Conservation (phyloP, 768 basidiomycete genomes). For the Boletus rubescentipes region DNA sequence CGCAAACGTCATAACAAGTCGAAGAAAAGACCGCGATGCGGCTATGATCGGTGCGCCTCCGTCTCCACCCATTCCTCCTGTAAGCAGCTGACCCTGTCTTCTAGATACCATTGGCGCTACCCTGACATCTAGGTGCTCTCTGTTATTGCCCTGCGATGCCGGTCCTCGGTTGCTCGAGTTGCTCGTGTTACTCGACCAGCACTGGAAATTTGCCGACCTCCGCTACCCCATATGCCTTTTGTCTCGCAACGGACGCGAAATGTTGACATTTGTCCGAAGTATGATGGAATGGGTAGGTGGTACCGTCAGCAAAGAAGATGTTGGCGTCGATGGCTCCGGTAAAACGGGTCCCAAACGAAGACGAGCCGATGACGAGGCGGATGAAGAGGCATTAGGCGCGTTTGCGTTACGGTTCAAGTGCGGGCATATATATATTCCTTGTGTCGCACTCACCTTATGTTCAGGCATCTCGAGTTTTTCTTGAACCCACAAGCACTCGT, state of each 20-base stretch:
- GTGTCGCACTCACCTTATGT: conserved; percentile 1
- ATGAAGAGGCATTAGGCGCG: conserved; percentile 83
- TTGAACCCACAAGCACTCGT: conserved; percentile 76
- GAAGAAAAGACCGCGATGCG: conserved; percentile 87
- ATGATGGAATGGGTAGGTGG: conserved; percentile 99
- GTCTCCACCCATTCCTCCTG: not conserved
- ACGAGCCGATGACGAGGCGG: conserved; percentile 65
- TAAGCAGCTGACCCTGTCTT: not conserved
- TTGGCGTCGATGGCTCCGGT: conserved; percentile 70
- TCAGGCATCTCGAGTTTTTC: conserved; percentile 91
- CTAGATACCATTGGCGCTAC: conserved; percentile 88
- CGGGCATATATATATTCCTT: conserved; percentile 22
- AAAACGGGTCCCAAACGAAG: conserved; percentile 52
- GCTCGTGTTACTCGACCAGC: conserved; percentile 93
- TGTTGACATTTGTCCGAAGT: conserved; percentile 90
- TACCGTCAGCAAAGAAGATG: conserved; percentile 89
- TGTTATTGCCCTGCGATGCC: conserved; percentile 90
- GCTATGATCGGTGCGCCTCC: conserved; percentile 71
- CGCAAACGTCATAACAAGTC: conserved; percentile 76
- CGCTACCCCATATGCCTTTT: conserved; percentile 92
- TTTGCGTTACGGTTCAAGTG: conserved; percentile 88
- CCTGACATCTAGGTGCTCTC: conserved; percentile 72
- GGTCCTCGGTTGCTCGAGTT: conserved; percentile 94
- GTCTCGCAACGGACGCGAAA: conserved; percentile 86
- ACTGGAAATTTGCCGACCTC: conserved; percentile 89